A percentile compares a stretch with the other conserved stretches of the same genome.
Conservation (phyloP, 257 asterid species). For the Plantago elongata region DNA sequence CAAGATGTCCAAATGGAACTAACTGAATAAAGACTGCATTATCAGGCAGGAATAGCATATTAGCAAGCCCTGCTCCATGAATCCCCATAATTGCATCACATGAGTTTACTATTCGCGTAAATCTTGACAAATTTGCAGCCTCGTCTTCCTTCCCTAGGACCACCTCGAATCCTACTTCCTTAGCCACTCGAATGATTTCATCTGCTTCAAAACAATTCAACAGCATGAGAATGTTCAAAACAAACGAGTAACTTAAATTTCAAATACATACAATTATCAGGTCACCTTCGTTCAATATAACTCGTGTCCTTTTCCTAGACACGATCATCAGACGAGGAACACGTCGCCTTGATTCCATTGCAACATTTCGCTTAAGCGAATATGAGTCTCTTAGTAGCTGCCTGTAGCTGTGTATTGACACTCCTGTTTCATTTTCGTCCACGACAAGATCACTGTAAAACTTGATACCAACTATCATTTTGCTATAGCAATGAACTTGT, state of each 20-base stretch:
- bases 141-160: slow-evolving; percentile 37
- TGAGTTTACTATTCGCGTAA: slow-evolving; percentile 51
- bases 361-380: slow-evolving; percentile 33
- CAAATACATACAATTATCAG: too few relatives aligned
- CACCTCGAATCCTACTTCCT: slow-evolving; percentile 50
- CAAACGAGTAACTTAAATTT: too few relatives aligned
- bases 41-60: slow-evolving; percentile 71
- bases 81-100: slow-evolving; percentile 70
- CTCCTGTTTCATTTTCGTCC: slow-evolving; percentile 8
- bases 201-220: too few relatives aligned
- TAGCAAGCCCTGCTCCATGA: slow-evolving; percentile 74
- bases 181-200: slow-evolving; percentile 28
- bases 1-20: slow-evolving; percentile 61
- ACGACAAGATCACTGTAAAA: slow-evolving; percentile 39
- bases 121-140: slow-evolving; percentile 32
- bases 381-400: slow-evolving; percentile 40
- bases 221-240: too few relatives aligned
- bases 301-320: slow-evolving; percentile 46
- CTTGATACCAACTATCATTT: slow-evolving; percentile 39
- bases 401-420: slow-evolving; percentile 40
- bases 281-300: slow-evolving; percentile 32
- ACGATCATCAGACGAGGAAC: slow-evolving; percentile 58
- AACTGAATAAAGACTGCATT: slow-evolving; percentile 54
- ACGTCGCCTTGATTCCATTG: slow-evolving; percentile 3
- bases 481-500: slow-evolving; percentile 41